Evolutionary conservation across 2,329 filamentous ascomycete genomes (phyloP).

Genomic region (Alternaria postmessia): DNA sequence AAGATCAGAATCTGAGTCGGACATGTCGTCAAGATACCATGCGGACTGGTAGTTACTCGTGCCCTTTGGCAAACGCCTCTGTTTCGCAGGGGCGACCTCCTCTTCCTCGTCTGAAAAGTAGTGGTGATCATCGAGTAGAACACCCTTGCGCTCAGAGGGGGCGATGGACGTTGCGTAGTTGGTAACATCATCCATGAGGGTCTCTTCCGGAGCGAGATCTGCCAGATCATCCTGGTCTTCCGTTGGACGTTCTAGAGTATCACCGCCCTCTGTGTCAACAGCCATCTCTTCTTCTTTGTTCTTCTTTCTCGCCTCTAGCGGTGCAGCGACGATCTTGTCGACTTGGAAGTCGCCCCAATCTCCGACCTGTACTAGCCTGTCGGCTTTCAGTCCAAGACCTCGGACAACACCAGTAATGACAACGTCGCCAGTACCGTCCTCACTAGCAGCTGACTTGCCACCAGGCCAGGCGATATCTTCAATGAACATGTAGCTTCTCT

Average conservation of each 20-base stretch:
- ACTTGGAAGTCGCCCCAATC: constrained; percentile 96
- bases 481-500: constrained; percentile 92
- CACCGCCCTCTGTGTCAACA: constrained; percentile 65
- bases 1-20: constrained; percentile 84
- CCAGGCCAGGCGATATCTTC: constrained; percentile 80
- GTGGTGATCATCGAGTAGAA: constrained; percentile 94
- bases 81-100: constrained; percentile 64
- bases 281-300: constrained; percentile 72
- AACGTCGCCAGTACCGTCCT: constrained; percentile 64
- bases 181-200: constrained; percentile 76
- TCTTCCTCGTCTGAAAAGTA: constrained; percentile 93
- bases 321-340: constrained; percentile 83
- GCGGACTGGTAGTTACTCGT: constrained; percentile 94
- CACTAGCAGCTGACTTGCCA: constrained; percentile 51
- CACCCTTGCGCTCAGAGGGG: constrained; percentile 72
- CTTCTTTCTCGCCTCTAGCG: constrained; percentile 65
- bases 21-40: constrained; percentile 87
- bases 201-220: constrained; percentile 86
- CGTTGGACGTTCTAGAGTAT: constrained; percentile 74
- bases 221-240: constrained; percentile 84
- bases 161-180: constrained; percentile 55
- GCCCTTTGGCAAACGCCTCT: constrained; percentile 83
- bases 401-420: constrained; percentile 85
- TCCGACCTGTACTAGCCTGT: constrained; percentile 87
- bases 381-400: constrained; percentile 85